These are phyloP conservation scores for Tarenaya hassleriana DNA, from an alignment of 345 rosid species.

Conservation along the genomic window DNA sequence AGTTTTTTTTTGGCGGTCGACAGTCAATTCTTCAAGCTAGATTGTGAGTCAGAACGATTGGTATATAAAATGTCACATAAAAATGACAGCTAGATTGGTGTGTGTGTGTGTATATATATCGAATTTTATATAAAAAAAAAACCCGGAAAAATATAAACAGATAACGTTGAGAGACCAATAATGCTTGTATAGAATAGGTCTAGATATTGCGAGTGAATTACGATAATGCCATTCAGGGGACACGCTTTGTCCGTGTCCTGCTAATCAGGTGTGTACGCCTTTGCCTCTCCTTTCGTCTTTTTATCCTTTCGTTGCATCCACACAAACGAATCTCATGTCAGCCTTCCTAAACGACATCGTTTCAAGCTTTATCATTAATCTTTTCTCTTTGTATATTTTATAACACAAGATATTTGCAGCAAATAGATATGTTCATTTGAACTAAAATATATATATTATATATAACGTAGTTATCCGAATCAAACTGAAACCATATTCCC, in stretches of 20 bases:
- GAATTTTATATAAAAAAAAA: too few species aligned
- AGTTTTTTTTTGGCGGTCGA: neutral
- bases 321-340: too few species aligned
- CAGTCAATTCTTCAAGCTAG: constrained; percentile 8
- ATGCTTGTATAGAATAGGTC: constrained; percentile 12
- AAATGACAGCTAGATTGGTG: constrained; percentile 23
- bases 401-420: too few species aligned
- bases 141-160: neutral
- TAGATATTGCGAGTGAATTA: constrained; percentile 7
- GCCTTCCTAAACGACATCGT: too few species aligned
- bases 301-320: constrained; percentile 7
- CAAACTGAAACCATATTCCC: too few species aligned
- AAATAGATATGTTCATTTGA: too few species aligned
- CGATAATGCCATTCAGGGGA: constrained; percentile 22
- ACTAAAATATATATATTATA: too few species aligned
- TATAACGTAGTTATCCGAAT: too few species aligned
- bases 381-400: too few species aligned
- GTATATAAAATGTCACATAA: constrained; percentile 17
- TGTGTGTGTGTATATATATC: too few species aligned
- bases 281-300: neutral
- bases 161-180: too few species aligned
- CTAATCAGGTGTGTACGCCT: neutral
- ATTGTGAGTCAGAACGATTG: constrained; percentile 12
- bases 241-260: neutral
- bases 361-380: too few species aligned